These are phyloP conservation scores for Aspergillus sp. DNA, from an alignment of 2,329 filamentous ascomycete genomes.

Conservation along the genomic window DNA sequence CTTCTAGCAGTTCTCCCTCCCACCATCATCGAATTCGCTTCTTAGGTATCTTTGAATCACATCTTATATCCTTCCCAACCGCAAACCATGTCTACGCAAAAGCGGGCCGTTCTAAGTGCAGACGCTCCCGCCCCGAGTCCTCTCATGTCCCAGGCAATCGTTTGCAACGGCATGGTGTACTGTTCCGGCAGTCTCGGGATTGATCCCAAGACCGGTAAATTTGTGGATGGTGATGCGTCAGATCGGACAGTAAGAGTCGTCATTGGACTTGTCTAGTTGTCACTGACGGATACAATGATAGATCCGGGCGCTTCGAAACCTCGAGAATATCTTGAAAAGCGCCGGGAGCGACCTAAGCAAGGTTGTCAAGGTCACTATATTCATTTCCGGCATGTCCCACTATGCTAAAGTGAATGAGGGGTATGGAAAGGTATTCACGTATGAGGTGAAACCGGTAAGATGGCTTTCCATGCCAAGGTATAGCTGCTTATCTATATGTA, in stretches of 20 bases:
- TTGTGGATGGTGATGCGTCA: constrained; percentile 57
- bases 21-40: too few species aligned
- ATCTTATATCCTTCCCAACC: too few species aligned
- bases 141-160: constrained; percentile 54
- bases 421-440: constrained; percentile 71
- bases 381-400: constrained; percentile 63
- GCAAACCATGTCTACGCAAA: too few species aligned
- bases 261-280: constrained; percentile 15
- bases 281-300: neutral
- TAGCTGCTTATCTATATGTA: neutral
- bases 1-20: too few species aligned
- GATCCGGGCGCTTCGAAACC: constrained; percentile 57
- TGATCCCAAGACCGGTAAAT: constrained; percentile 53
- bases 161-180: constrained; percentile 67
- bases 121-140: too few species aligned
- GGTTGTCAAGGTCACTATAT: constrained; percentile 67
- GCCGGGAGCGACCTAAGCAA: constrained; percentile 60
- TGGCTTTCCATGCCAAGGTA: constrained; percentile 11
- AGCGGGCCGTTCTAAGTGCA: too few species aligned
- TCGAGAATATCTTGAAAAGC: constrained; percentile 59
- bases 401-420: constrained; percentile 78
- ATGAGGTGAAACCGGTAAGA: constrained; percentile 56
- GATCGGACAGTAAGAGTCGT: constrained; percentile 51
- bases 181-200: constrained; percentile 64
- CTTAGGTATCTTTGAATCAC: too few species aligned